Conservation (phyloP, 371 early-diverging fungal genomes). For the Ordospora pajunii region DNA sequence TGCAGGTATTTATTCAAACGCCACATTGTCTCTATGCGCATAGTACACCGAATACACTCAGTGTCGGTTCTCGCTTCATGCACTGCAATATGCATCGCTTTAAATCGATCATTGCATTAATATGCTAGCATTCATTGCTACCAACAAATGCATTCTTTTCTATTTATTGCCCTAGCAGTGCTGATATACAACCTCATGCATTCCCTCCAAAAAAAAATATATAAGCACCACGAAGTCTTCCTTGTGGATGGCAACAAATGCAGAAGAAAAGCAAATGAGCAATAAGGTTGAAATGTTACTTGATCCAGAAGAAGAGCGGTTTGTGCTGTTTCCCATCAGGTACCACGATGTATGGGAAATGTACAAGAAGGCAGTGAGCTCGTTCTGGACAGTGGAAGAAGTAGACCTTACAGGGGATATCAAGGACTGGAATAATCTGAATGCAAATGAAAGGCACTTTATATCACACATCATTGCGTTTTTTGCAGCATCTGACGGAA, state of each 20-base stretch:
- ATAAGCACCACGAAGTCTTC: not conserved
- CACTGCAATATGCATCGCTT: too few species aligned
- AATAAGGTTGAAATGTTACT: constrained; percentile 48
- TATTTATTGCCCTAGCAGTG: too few species aligned
- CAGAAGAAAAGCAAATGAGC: not conserved
- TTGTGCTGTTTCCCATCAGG: constrained; percentile 59
- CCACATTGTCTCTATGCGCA: too few species aligned
- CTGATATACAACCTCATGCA: not conserved
- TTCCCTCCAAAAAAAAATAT: constrained; percentile 20
- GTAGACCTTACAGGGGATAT: constrained; percentile 88
- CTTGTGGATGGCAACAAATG: not conserved
- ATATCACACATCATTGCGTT: constrained; percentile 92
- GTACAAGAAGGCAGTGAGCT: constrained; percentile 96
- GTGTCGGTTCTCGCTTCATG: too few species aligned
- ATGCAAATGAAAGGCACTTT: constrained; percentile 82
- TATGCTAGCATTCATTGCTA: too few species aligned
- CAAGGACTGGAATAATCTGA: constrained; percentile 79
- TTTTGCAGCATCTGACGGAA: constrained; percentile 98
- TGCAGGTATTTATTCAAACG: too few species aligned
- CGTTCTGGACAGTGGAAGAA: constrained; percentile 98
- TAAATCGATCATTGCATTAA: too few species aligned
- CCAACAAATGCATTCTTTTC: too few species aligned
- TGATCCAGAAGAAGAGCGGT: constrained; percentile 50
- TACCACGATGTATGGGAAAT: constrained; percentile 75
- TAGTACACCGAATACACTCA: too few species aligned